phyloP scores from a whole-genome alignment of 352 stramenopile genomes.

The Phytophthora pini region DNA sequence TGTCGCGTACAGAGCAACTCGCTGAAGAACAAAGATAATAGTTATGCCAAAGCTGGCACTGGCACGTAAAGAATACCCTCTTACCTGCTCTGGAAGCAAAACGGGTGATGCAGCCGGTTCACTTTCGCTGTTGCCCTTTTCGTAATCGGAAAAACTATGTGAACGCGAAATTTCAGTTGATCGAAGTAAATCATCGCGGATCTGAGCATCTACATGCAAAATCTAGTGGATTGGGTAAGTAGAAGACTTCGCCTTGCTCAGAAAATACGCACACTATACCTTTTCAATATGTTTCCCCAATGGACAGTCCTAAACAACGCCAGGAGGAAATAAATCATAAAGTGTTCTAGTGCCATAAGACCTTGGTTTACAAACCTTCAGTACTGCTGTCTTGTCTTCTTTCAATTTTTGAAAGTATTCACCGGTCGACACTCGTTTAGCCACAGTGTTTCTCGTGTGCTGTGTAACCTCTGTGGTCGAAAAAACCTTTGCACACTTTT shows the following conservation, averaged over 20 bases:
- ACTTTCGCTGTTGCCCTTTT: neutral
- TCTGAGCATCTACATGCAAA: conserved; percentile 43
- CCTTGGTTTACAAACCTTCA: conserved; percentile 24
- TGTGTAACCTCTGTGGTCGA: conserved; percentile 20
- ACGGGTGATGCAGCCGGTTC: conserved; percentile 14
- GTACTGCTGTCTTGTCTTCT: conserved; percentile 17
- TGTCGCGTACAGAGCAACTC: conserved; percentile 51
- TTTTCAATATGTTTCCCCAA: conserved; percentile 45
- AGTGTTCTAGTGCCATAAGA: neutral
- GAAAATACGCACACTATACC: conserved; percentile 19
- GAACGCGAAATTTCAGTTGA: conserved; percentile 21
- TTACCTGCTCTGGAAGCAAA: conserved; percentile 31
- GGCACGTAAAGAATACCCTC: neutral
- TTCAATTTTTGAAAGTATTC: conserved; percentile 25
- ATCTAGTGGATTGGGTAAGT: conserved; percentile 13
- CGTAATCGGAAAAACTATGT: neutral
- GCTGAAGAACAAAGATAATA: conserved; percentile 31
- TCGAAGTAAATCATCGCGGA: conserved; percentile 49
- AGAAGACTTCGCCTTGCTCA: neutral
- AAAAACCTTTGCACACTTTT: conserved; percentile 48
- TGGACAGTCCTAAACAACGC: conserved; percentile 25
- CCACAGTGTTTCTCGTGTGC: neutral
- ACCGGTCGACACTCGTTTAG: neutral
- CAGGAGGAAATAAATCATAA: neutral
- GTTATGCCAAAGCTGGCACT: conserved; percentile 1